A percentile compares a stretch with the other conserved stretches of the same genome.
These are phyloP conservation scores for Curvularia lunata DNA, from an alignment of 2,329 filamentous ascomycete species.

Conservation along the genomic window DNA sequence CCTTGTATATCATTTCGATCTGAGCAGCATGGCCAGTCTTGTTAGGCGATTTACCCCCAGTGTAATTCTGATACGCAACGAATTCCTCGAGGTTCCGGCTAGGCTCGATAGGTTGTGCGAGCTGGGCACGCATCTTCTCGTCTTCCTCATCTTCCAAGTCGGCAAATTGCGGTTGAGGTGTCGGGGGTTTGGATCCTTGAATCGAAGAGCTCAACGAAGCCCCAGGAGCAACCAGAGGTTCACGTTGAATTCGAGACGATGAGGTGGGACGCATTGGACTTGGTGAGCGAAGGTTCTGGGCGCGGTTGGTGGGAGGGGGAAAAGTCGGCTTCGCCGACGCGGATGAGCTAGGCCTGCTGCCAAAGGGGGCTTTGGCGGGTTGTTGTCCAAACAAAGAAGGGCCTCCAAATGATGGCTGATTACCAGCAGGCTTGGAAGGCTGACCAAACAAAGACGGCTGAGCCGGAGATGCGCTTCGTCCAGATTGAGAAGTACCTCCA, in stretches of 20 bases:
- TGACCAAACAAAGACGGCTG: conserved; percentile 26
- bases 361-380: conserved; percentile 19
- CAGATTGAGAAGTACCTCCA: conserved; percentile 31
- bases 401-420: conserved; percentile 16
- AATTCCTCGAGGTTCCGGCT: conserved; percentile 71
- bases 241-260: conserved; percentile 52
- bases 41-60: conserved; percentile 42
- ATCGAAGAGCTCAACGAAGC: conserved; percentile 42
- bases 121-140: conserved; percentile 68
- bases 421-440: conserved; percentile 14
- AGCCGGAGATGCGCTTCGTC: conserved; percentile 27
- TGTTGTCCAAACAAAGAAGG: conserved; percentile 30
- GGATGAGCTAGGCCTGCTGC: conserved; percentile 2
- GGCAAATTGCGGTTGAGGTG: conserved; percentile 47
- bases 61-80: conserved; percentile 61
- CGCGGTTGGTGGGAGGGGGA: conserved; percentile 55
- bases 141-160: conserved; percentile 65
- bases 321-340: conserved; percentile 52
- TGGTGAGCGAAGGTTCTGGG: conserved; percentile 69
- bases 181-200: conserved; percentile 43
- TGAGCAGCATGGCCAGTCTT: conserved; percentile 54
- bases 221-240: conserved; percentile 42
- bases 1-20: conserved; percentile 67
- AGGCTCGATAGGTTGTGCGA: conserved; percentile 67
- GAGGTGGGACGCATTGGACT: conserved; percentile 70